Evolutionary conservation across 768 basidiomycete genomes (phyloP), one percentile per base, ranked within the genome.

Genomic region (Tubosaeta brunneosetosa): DNA sequence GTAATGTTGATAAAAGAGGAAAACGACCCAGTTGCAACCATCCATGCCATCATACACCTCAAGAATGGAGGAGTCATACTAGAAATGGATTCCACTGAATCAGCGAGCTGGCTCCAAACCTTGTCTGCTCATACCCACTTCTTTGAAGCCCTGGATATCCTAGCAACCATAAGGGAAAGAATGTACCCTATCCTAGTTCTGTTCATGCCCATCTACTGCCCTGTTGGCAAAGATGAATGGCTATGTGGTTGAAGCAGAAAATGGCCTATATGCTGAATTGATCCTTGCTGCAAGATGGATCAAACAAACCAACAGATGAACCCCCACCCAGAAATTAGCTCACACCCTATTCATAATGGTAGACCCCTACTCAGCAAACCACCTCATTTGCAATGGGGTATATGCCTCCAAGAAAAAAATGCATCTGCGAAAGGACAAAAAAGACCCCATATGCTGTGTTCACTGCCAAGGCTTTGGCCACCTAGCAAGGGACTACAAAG

Each of bases 381-480:
- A 1, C 13, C 47, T 52, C 6, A 14, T 52, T 1, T 26, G 36
- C 2, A 44, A 52, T 9, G 51, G 51, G 2, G 5, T 52, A 3
- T 46, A 45, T 9, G 6, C 37, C 17, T 3, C 25, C 17, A 52
- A 47, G 7, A 41, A 47, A 14, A 48, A 43, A 9, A 31, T 53
- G 1, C 40, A 53, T 16, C 52, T 46, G 2, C n/a, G 9, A 5
- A 53, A 53, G 11, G 52, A 53, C 6, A 48, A 46, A 6, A 10
- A 33, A 13, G 40, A 53, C 8, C 52, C 52, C 6, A 29, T 53
- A 4, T 11, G 31, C 4, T 53, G 52, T 19, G 12, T 33, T 8
- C 4, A 19, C 5, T 48, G 52, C 41, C 52, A 53, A 14, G 6
- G 36, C 12, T 53, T 29, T 31, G 51, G 51, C 3, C 51, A 52